Conservation (phyloP, 805 yeast species). For the Schizosaccharomyces lindneri region DNA sequence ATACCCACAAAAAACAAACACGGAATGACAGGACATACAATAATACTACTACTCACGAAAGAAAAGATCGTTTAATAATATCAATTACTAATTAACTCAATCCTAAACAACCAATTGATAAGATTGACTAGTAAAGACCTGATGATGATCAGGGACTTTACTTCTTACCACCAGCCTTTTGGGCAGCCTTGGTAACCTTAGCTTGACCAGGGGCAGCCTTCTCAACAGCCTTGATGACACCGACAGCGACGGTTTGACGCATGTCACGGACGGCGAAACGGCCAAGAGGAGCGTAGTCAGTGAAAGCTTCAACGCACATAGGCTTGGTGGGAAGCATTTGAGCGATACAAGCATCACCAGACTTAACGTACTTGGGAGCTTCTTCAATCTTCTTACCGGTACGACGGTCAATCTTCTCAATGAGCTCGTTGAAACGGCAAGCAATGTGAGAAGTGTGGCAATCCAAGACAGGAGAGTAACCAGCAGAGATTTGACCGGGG, state of each 20-base stretch:
- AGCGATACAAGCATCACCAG: conserved; percentile 91
- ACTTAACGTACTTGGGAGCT: conserved; percentile 76
- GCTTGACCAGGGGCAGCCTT: conserved; percentile 65
- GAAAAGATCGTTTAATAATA: too few species aligned
- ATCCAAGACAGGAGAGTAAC: conserved; percentile 78
- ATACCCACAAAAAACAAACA: too few species aligned
- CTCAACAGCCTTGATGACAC: conserved; percentile 90
- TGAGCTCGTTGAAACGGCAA: conserved; percentile 57
- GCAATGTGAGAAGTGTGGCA: conserved; percentile 89
- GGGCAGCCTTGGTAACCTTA: conserved; percentile 93
- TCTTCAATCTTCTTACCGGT: conserved; percentile 81
- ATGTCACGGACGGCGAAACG: conserved; percentile 98
- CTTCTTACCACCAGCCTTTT: conserved; percentile 23
- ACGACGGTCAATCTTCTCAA: conserved; percentile 74
- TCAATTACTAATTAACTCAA: too few species aligned
- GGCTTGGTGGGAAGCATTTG: conserved; percentile 73
- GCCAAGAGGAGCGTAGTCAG: conserved; percentile 90
- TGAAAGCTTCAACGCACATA: conserved; percentile 83
- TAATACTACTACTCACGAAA: too few species aligned
- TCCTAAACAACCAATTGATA: too few species aligned
- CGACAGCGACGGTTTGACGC: conserved; percentile 99
- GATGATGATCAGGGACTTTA: neutral
- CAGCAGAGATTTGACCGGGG: conserved; percentile 78
- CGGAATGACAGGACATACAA: too few species aligned
- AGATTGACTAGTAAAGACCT: too few species aligned